A percentile compares a stretch with the other conserved stretches of the same genome.
phyloP scores from a whole-genome alignment of 768 basidiomycete genomes.

The Tulasnella sp. region DNA sequence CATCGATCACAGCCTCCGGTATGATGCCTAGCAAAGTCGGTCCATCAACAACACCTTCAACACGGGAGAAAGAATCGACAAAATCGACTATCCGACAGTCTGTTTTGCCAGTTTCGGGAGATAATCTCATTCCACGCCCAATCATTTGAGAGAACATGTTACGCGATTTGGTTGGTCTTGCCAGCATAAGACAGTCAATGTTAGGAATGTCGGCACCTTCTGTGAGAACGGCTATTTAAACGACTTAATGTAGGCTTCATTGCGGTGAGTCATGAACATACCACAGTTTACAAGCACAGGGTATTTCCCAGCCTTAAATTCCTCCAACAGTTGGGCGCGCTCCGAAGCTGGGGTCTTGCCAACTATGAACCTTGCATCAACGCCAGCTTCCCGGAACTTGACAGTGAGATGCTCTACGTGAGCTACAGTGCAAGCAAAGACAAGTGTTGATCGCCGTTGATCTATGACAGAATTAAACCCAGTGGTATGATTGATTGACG shows the following conservation, averaged over 20 bases:
- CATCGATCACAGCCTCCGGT: conserved; percentile 53
- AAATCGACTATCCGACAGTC: conserved; percentile 88
- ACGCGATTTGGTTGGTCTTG: conserved; percentile 74
- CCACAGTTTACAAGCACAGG: conserved; percentile 88
- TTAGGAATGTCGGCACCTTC: conserved; percentile 93
- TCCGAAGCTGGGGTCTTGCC: conserved; percentile 51
- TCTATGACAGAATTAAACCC: conserved; percentile 24
- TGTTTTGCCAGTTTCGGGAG: conserved; percentile 61
- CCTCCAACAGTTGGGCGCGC: conserved; percentile 47
- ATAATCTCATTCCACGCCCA: conserved; percentile 81
- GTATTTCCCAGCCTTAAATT: conserved; percentile 58
- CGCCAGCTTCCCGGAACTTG: conserved; percentile 54
- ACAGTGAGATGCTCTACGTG: conserved; percentile 68
- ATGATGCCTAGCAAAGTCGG: conserved; percentile 81
- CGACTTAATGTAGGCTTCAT: background rate
- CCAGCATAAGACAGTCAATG: conserved; percentile 81
- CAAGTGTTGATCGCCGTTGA: conserved; percentile 68
- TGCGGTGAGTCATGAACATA: conserved; percentile 24
- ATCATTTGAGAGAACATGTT: conserved; percentile 95
- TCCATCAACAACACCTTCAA: conserved; percentile 57
- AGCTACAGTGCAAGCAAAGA: conserved; percentile 79
- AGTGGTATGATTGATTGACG: no score
- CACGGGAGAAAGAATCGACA: conserved; percentile 58
- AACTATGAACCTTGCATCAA: conserved; percentile 76
- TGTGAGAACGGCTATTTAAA: conserved; percentile 58